A percentile compares a stretch with the other conserved stretches of the same genome.
phyloP scores from a whole-genome alignment of 805 yeast genomes.

The Priceomyces carsonii region DNA sequence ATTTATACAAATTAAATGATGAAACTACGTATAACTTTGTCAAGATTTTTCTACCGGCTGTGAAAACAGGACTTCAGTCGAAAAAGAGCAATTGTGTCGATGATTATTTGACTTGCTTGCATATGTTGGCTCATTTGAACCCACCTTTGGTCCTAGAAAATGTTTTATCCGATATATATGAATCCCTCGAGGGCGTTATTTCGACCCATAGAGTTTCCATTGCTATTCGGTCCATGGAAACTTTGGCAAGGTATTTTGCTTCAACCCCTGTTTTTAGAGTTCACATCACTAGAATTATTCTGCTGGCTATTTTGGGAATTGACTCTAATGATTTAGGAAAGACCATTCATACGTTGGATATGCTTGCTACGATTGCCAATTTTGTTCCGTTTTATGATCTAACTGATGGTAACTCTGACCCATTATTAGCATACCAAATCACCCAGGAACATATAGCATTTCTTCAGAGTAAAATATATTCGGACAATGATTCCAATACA shows the following conservation, averaged over 20 bases:
- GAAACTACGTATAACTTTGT: constrained; percentile 47
- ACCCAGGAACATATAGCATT: constrained; percentile 63
- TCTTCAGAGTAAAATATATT: constrained; percentile 46
- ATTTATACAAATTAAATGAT: constrained; percentile 30
- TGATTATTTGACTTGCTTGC: constrained; percentile 58
- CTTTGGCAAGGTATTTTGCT: constrained; percentile 67
- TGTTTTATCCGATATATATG: constrained; percentile 72
- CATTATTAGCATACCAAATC: constrained; percentile 48
- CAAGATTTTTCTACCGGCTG: constrained; percentile 52
- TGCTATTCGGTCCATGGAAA: constrained; percentile 67
- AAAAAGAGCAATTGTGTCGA: constrained; percentile 59
- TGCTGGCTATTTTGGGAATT: constrained; percentile 73
- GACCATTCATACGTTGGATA: constrained; percentile 65
- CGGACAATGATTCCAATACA: constrained; percentile 17
- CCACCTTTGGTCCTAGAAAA: constrained; percentile 56
- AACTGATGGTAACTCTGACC: constrained; percentile 43
- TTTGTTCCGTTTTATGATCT: constrained; percentile 73
- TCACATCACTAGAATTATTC: constrained; percentile 74
- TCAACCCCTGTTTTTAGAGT: constrained; percentile 63
- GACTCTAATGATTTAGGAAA: constrained; percentile 84
- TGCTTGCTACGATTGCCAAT: constrained; percentile 68
- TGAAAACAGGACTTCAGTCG: constrained; percentile 75
- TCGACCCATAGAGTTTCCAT: constrained; percentile 79
- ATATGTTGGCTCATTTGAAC: constrained; percentile 61
- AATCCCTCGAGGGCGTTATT: constrained; percentile 64